Evolutionary conservation across 257 asterid species (phyloP).

Genomic region (Mentha longifolia): DNA sequence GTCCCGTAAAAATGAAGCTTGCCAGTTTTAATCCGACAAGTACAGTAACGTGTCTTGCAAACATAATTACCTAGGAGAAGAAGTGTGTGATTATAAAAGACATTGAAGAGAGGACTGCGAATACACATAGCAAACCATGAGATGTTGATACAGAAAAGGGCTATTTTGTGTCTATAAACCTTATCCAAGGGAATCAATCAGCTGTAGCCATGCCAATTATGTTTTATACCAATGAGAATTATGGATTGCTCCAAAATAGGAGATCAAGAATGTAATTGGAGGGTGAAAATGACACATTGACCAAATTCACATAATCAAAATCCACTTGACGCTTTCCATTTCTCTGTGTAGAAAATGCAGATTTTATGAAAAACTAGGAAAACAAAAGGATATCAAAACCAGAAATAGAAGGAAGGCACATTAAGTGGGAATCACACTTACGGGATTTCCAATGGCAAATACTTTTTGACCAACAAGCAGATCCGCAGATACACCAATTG

Average conservation of each 20-base stretch:
- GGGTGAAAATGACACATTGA: conserved; percentile 2
- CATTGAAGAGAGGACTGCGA: not conserved
- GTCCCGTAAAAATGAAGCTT: conserved; percentile 27
- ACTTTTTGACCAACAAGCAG: conserved; percentile 99
- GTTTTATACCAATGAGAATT: conserved; percentile 17
- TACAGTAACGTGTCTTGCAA: conserved; percentile 10
- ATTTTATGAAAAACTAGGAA: not conserved
- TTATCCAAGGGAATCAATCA: not conserved
- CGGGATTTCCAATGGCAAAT: conserved; percentile 98
- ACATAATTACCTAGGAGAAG: not conserved
- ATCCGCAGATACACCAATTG: conserved; percentile 89
- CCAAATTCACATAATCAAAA: conserved; percentile 9
- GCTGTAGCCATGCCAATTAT: conserved; percentile 4
- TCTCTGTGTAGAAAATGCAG: not conserved
- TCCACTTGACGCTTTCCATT: not conserved
- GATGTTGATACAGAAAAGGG: not conserved
- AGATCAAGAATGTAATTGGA: conserved; percentile 4
- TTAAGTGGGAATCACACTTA: conserved; percentile 41
- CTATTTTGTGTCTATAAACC: not conserved
- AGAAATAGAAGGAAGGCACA: conserved; percentile 14
- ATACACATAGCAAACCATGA: conserved; percentile 15
- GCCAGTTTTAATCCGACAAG: conserved; percentile 11
- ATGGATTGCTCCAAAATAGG: conserved; percentile 10
- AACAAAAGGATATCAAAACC: not conserved
- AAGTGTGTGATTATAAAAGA: not conserved